phyloP scores from a whole-genome alignment of 2,329 filamentous ascomycete species.

The Ophiostoma australiae region DNA sequence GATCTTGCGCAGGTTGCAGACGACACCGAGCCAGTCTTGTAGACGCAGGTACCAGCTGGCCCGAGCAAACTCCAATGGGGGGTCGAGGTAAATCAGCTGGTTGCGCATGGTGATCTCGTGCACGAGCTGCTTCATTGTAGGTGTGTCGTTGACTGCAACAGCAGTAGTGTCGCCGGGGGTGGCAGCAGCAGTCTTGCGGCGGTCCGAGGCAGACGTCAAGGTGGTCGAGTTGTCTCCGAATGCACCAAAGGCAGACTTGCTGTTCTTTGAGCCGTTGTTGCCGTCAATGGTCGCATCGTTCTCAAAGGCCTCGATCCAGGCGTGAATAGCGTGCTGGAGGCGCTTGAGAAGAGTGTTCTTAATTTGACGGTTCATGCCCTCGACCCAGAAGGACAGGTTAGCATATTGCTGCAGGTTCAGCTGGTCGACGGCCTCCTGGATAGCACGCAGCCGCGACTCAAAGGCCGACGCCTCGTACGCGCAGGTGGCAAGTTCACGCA shows the following conservation, averaged over 20 bases:
- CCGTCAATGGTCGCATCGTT: conserved; percentile 48
- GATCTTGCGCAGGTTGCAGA: conserved; percentile 89
- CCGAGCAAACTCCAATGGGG: conserved; percentile 83
- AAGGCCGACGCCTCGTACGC: conserved; percentile 77
- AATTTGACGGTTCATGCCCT: conserved; percentile 78
- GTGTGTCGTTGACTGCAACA: conserved; percentile 43
- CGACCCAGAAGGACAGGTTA: conserved; percentile 87
- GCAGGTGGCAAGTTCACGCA: conserved; percentile 79
- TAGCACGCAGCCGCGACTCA: conserved; percentile 70
- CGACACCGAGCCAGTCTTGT: conserved; percentile 86
- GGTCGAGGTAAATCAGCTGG: conserved; percentile 93
- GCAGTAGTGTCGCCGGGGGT: conserved; percentile 28
- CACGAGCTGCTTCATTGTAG: conserved; percentile 66
- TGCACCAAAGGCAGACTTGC: conserved; percentile 24
- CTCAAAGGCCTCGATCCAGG: conserved; percentile 85
- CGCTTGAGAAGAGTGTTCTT: conserved; percentile 75
- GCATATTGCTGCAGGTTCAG: conserved; percentile 94
- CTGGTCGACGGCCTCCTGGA: conserved; percentile 92
- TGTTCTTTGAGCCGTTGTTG: conserved; percentile 31
- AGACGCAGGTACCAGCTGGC: conserved; percentile 92
- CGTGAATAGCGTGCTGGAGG: conserved; percentile 73
- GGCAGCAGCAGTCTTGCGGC: conserved; percentile 39
- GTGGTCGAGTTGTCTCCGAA: conserved; percentile 6
- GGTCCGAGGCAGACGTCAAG: neutral
- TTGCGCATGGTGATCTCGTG: conserved; percentile 98